Evolutionary conservation across 73 alveolate species (phyloP).

Genomic region (Stentor coeruleus): DNA sequence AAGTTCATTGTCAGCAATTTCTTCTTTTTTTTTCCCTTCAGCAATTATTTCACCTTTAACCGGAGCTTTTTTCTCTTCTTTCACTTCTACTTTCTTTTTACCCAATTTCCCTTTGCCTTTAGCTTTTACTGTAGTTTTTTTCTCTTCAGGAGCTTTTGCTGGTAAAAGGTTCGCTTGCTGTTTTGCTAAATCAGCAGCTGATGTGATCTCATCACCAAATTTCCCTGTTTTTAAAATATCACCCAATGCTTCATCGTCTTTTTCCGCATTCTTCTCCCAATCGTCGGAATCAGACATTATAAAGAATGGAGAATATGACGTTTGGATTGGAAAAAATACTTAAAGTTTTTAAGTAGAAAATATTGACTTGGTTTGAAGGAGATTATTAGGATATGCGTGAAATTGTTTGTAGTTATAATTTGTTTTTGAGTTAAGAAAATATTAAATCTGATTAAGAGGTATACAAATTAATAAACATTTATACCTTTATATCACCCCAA

Average conservation of each 20-base stretch:
- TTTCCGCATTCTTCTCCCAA: background rate
- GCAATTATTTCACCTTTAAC: background rate
- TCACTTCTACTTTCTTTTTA: background rate
- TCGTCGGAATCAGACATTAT: slow-evolving; percentile 7
- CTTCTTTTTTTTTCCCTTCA: background rate
- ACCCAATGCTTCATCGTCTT: background rate
- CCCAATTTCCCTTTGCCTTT: background rate
- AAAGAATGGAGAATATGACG: background rate
- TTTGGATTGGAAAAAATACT: too few relatives aligned
- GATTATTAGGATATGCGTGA: too few relatives aligned
- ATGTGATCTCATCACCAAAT: background rate
- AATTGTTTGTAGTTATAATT: too few relatives aligned
- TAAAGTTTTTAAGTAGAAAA: too few relatives aligned
- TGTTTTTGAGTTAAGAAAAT: too few relatives aligned
- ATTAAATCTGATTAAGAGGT: too few relatives aligned
- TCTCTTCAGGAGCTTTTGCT: background rate
- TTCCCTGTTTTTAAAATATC: background rate
- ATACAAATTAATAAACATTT: too few relatives aligned
- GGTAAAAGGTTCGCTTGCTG: too few relatives aligned
- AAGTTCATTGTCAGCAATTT: background rate
- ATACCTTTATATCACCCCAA: too few relatives aligned
- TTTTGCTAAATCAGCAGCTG: background rate
- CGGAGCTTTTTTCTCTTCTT: background rate
- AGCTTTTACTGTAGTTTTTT: background rate
- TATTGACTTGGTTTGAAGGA: too few relatives aligned